Evolutionary conservation across 768 basidiomycete species (phyloP).

Genomic region (Collybia sp.): DNA sequence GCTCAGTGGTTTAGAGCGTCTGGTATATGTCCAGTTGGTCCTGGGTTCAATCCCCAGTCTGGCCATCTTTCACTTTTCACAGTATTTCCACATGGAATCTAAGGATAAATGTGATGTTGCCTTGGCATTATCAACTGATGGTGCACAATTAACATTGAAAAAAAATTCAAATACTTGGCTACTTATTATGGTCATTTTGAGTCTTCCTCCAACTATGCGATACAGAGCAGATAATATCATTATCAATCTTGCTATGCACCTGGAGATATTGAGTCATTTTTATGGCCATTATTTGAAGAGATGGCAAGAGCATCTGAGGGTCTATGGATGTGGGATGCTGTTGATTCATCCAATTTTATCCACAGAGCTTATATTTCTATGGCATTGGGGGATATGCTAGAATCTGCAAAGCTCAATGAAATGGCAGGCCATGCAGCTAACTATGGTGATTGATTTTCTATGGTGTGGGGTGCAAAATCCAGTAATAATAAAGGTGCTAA

Average conservation of each 20-base stretch:
- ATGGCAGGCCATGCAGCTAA: slow-evolving; percentile 21
- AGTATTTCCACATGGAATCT: no score
- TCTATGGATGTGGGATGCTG: slow-evolving; percentile 28
- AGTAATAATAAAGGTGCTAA: slow-evolving; percentile 13
- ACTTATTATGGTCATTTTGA: no score
- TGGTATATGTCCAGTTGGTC: no score
- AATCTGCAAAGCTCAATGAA: slow-evolving; percentile 25
- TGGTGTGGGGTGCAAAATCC: slow-evolving; percentile 18
- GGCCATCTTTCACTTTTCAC: no score
- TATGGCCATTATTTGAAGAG: slow-evolving; percentile 20
- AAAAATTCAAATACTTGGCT: slow-evolving; percentile 18
- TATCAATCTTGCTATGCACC: slow-evolving; percentile 11
- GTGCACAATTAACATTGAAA: slow-evolving; percentile 19
- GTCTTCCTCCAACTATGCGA: no score
- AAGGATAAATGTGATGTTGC: slow-evolving; percentile 2
- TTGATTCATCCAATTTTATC: slow-evolving; percentile 18
- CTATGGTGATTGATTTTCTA: slow-evolving; percentile 23
- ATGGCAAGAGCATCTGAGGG: slow-evolving; percentile 20
- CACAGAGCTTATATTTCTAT: slow-evolving; percentile 12
- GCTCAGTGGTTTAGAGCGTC: no score
- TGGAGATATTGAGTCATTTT: slow-evolving; percentile 15
- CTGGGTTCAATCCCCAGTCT: no score
- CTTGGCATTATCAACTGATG: slow-evolving; percentile 15
- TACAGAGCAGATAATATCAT: slow-evolving; percentile 6
- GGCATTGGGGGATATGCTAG: slow-evolving; percentile 25